Evolutionary conservation across 1,139 yeast genomes (phyloP).

Genomic region (Pichia sp.): DNA sequence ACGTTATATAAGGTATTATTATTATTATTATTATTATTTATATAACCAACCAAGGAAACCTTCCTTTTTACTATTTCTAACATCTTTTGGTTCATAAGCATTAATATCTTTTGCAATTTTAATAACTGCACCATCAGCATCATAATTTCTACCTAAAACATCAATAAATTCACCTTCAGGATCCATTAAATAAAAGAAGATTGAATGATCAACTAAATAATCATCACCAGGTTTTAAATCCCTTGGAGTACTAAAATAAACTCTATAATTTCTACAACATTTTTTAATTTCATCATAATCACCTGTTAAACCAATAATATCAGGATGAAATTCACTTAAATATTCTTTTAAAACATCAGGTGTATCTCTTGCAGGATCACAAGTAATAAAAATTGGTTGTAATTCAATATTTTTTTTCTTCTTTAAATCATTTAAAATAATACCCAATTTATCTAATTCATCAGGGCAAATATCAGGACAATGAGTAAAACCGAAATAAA

Average conservation of each 20-base stretch:
- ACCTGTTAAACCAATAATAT: constrained; percentile 87
- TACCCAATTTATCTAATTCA: constrained; percentile 85
- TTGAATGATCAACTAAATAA: constrained; percentile 92
- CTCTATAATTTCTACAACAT: constrained; percentile 82
- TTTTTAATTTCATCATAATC: constrained; percentile 76
- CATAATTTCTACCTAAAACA: constrained; percentile 87
- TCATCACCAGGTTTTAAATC: constrained; percentile 93
- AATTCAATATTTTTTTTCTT: constrained; percentile 51
- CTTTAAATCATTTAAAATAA: constrained; percentile 63
- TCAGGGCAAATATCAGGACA: constrained; percentile 99
- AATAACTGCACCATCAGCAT: constrained; percentile 70
- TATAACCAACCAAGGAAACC: constrained; percentile 37
- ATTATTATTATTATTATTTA: constrained; percentile 17
- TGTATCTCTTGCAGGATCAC: constrained; percentile 92
- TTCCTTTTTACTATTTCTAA: constrained; percentile 53
- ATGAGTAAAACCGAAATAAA: constrained; percentile 93
- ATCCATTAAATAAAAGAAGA: constrained; percentile 93
- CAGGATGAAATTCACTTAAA: constrained; percentile 80
- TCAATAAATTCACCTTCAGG: constrained; percentile 94
- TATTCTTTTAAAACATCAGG: constrained; percentile 79
- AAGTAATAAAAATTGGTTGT: constrained; percentile 87
- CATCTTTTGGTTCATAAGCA: constrained; percentile 66
- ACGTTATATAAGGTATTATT: neutral
- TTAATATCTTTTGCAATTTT: constrained; percentile 72
- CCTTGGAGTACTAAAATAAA: constrained; percentile 93